phyloP scores from a whole-genome alignment of 2,329 filamentous ascomycete genomes.

The Sporothrix pseudoabietina region DNA sequence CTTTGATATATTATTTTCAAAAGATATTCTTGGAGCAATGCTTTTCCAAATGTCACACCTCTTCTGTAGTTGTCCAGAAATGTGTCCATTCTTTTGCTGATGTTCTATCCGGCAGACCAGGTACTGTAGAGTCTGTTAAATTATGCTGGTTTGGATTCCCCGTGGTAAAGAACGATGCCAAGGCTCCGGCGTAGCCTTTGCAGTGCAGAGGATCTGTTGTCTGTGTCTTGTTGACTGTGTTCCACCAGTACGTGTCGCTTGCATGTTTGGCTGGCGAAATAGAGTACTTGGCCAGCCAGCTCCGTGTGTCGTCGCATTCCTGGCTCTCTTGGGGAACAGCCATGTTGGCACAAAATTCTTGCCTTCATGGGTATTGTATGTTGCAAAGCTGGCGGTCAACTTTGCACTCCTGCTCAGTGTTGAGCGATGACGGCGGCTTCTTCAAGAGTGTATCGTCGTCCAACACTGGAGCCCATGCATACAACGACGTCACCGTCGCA shows the following conservation, averaged over 20 bases:
- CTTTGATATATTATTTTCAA: background rate
- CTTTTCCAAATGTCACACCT: slow-evolving; percentile 59
- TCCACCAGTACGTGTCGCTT: slow-evolving; percentile 62
- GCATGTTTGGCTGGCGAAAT: slow-evolving; percentile 62
- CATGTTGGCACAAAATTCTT: slow-evolving; percentile 61
- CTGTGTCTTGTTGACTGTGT: slow-evolving; percentile 56
- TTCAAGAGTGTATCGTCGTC: slow-evolving; percentile 58
- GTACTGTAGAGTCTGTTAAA: slow-evolving; percentile 49
- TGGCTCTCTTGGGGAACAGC: slow-evolving; percentile 41
- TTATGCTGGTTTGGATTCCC: slow-evolving; percentile 62
- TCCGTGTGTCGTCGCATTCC: slow-evolving; percentile 42
- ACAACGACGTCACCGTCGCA: slow-evolving; percentile 56
- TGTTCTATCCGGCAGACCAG: slow-evolving; percentile 50
- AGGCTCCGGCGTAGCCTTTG: slow-evolving; percentile 58
- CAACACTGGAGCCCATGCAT: slow-evolving; percentile 63
- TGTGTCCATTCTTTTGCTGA: slow-evolving; percentile 51
- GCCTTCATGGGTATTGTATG: slow-evolving; percentile 65
- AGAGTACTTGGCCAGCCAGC: slow-evolving; percentile 62
- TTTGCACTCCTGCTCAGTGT: background rate
- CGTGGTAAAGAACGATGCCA: slow-evolving; percentile 62
- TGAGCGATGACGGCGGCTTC: slow-evolving; percentile 49
- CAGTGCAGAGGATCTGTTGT: slow-evolving; percentile 56
- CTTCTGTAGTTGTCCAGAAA: slow-evolving; percentile 45
- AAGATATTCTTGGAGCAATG: slow-evolving; percentile 41
- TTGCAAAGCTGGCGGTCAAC: slow-evolving; percentile 44